Evolutionary conservation across 352 stramenopile species (phyloP).

Genomic region (Blastocystis sp.): DNA sequence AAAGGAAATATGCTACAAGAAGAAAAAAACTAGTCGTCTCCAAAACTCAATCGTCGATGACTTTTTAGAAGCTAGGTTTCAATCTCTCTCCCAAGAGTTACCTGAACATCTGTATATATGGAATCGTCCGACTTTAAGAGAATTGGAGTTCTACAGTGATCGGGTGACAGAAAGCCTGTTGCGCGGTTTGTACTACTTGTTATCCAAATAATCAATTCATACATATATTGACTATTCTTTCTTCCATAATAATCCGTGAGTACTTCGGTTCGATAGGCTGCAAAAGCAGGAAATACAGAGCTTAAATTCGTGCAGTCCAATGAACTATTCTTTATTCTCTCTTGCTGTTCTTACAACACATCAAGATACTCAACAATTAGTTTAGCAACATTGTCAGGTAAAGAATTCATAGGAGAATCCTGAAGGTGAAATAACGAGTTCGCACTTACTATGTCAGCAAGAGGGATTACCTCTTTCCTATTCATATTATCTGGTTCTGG

Average conservation of each 20-base stretch:
- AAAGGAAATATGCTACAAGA: constrained; percentile 41
- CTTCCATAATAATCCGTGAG: constrained; percentile 23
- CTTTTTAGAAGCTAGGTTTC: constrained; percentile 1
- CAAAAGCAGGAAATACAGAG: not conserved
- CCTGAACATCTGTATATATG: constrained; percentile 34
- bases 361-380: constrained; percentile 18
- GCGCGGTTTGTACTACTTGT: not conserved
- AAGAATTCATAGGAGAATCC: not conserved
- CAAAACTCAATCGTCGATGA: constrained; percentile 51
- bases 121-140: constrained; percentile 16
- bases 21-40: constrained; percentile 29
- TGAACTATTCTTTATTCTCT: not conserved
- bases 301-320: constrained; percentile 47
- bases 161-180: constrained; percentile 43
- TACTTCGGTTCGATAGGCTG: not conserved
- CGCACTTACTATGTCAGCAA: not conserved
- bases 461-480: too few species aligned
- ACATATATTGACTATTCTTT: constrained; percentile 23
- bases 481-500: too few species aligned
- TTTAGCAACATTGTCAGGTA: constrained; percentile 32
- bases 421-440: not conserved
- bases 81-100: not conserved
- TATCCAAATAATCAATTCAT: not conserved
- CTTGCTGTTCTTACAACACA: not conserved
- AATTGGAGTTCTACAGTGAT: constrained; percentile 52